These are phyloP conservation scores for Phytophthora agathidicida DNA, from an alignment of 352 stramenopile genomes.

Conservation along the genomic window DNA sequence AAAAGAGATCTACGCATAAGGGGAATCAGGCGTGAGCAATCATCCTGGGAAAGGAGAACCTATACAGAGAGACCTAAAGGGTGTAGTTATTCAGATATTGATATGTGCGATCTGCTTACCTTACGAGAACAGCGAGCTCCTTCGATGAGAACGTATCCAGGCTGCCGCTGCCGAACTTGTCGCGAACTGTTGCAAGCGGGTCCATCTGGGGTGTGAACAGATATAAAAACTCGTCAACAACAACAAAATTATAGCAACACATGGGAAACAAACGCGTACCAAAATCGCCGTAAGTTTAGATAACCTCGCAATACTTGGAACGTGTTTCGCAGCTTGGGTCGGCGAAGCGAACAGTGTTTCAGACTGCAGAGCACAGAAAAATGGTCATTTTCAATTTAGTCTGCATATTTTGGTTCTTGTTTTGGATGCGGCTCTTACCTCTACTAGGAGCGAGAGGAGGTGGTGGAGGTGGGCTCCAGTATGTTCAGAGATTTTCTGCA, in stretches of 20 bases:
- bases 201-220: conserved; percentile 44
- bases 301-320: conserved; percentile 55
- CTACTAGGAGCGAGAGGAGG: conserved; percentile 51
- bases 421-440: conserved; percentile 34
- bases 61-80: too few relatives aligned
- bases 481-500: conserved; percentile 59
- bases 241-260: neutral
- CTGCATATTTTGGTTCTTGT: too few relatives aligned
- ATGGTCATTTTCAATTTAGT: neutral
- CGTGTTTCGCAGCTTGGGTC: conserved; percentile 57
- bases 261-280: conserved; percentile 30
- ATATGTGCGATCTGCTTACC: too few relatives aligned
- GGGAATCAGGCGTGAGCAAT: too few relatives aligned
- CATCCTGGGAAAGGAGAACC: too few relatives aligned
- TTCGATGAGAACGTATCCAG: conserved; percentile 46
- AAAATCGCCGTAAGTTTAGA: conserved; percentile 54
- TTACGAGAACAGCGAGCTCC: conserved; percentile 53
- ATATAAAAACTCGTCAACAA: conserved; percentile 9
- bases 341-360: conserved; percentile 56
- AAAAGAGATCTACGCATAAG: conserved; percentile 55
- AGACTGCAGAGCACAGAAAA: conserved; percentile 27
- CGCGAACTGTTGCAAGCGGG: conserved; percentile 58
- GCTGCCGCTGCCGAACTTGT: conserved; percentile 55
- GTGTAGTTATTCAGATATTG: too few relatives aligned
- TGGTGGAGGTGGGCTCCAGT: conserved; percentile 50